phyloP scores from a whole-genome alignment of 2,329 filamentous ascomycete species.

The Colletotrichum horii region DNA sequence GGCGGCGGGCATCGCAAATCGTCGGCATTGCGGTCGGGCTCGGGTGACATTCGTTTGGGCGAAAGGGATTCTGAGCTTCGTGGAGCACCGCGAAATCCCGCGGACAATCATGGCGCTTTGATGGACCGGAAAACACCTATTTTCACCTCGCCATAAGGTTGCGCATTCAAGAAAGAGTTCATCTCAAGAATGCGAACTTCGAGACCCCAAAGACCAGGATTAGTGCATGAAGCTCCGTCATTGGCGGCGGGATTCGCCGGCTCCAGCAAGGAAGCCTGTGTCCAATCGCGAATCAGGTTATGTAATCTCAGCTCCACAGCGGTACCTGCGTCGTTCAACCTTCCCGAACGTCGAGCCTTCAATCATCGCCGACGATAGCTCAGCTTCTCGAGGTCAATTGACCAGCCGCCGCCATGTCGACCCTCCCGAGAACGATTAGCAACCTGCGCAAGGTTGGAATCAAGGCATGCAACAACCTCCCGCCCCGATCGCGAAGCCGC shows the following conservation, averaged over 20 bases:
- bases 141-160: not conserved
- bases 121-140: not conserved
- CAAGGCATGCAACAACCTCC: constrained; percentile 65
- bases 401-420: constrained; percentile 76
- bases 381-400: constrained; percentile 33
- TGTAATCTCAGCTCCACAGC: constrained; percentile 10
- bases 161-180: not conserved
- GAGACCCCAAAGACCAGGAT: not conserved
- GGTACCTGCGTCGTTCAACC: constrained; percentile 12
- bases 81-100: constrained; percentile 34
- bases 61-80: constrained; percentile 24
- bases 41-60: constrained; percentile 3
- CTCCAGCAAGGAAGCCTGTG: not conserved
- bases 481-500: not conserved
- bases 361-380: constrained; percentile 6
- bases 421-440: constrained; percentile 81
- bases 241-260: constrained; percentile 18
- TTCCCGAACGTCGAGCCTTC: constrained; percentile 18
- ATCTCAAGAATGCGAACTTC: constrained; percentile 2
- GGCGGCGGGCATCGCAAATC: constrained; percentile 20
- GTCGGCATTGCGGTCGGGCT: constrained; percentile 19
- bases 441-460: constrained; percentile 88
- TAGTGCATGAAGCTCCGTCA: constrained; percentile 22
- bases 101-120: constrained; percentile 37
- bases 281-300: constrained; percentile 14